A percentile compares a stretch with the other conserved stretches of the same genome.
These are phyloP conservation scores for Phytophthora crassamura DNA, from an alignment of 352 stramenopile genomes.

Conservation along the genomic window DNA sequence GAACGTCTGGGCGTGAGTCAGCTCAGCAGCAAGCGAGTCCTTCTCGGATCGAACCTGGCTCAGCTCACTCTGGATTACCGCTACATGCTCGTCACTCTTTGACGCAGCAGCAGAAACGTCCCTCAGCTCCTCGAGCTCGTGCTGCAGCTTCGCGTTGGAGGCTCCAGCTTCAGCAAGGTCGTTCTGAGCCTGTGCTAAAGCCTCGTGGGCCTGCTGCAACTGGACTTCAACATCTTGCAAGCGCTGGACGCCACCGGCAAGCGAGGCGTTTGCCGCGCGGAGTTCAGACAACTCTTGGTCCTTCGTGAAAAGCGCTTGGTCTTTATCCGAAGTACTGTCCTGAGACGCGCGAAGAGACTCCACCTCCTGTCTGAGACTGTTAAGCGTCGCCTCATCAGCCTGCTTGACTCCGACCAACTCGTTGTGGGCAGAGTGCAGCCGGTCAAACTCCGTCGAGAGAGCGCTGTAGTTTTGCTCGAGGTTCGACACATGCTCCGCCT, in stretches of 20 bases:
- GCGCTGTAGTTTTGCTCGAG: slow-evolving; percentile 50
- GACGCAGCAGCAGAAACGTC: slow-evolving; percentile 40
- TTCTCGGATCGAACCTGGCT: slow-evolving; percentile 34
- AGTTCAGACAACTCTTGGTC: slow-evolving; percentile 45
- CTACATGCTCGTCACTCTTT: slow-evolving; percentile 45
- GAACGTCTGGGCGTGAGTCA: slow-evolving; percentile 24
- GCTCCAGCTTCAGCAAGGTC: slow-evolving; percentile 44
- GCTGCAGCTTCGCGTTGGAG: slow-evolving; percentile 33
- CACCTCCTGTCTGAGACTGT: slow-evolving; percentile 35
- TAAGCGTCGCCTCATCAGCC: slow-evolving; percentile 28
- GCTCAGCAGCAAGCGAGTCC: slow-evolving; percentile 22
- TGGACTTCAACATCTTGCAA: slow-evolving; percentile 45
- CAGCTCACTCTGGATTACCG: slow-evolving; percentile 35
- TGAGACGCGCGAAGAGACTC: slow-evolving; percentile 35
- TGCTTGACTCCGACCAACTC: slow-evolving; percentile 38
- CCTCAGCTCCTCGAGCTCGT: slow-evolving; percentile 49
- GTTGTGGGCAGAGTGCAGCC: slow-evolving; percentile 38
- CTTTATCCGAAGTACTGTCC: slow-evolving; percentile 21
- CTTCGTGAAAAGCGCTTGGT: slow-evolving; percentile 35
- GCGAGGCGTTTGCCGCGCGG: slow-evolving; percentile 20
- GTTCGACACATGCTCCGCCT: slow-evolving; percentile 41
- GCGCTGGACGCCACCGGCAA: slow-evolving; percentile 33
- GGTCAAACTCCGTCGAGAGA: slow-evolving; percentile 51
- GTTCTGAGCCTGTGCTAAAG: slow-evolving; percentile 38
- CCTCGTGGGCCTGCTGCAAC: slow-evolving; percentile 35